Evolutionary conservation across 306 rosid genomes (phyloP).

Genomic region (Acacia confusa): DNA sequence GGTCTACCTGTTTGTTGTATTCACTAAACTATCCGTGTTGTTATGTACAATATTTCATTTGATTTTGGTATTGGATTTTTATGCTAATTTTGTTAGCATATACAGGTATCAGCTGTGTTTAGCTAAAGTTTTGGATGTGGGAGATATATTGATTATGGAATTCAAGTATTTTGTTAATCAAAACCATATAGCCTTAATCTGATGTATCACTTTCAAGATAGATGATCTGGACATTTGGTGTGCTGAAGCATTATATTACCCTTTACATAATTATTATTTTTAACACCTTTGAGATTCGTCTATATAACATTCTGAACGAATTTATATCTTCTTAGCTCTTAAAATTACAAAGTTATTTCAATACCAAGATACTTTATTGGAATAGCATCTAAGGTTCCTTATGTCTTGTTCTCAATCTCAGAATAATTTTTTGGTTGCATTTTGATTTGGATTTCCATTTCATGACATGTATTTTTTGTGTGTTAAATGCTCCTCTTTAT

Average conservation of each 20-base stretch:
- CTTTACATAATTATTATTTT: background rate
- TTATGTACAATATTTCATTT: background rate
- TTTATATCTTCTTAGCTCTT: slow-evolving; percentile 9
- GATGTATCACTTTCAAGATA: background rate
- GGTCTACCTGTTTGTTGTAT: background rate
- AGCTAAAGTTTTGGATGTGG: slow-evolving; percentile 23
- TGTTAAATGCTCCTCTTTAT: too few relatives aligned
- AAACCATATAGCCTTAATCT: background rate
- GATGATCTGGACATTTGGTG: background rate
- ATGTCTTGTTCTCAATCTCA: too few relatives aligned
- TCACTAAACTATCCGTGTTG: background rate
- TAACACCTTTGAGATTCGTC: background rate
- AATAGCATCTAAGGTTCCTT: too few relatives aligned
- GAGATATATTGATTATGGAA: slow-evolving; percentile 8
- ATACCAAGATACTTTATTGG: background rate
- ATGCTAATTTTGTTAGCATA: background rate
- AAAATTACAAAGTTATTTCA: background rate
- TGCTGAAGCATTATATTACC: background rate
- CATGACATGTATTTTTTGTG: too few relatives aligned
- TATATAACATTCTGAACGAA: background rate
- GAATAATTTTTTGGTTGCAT: too few relatives aligned
- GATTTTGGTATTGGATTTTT: slow-evolving; percentile 14
- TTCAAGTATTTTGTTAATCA: slow-evolving; percentile 9
- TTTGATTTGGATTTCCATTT: too few relatives aligned
- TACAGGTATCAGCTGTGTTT: background rate